Base-by-base conservation (phyloP, 257 asterid genomes). In the Ilex aquifolium region DNA sequence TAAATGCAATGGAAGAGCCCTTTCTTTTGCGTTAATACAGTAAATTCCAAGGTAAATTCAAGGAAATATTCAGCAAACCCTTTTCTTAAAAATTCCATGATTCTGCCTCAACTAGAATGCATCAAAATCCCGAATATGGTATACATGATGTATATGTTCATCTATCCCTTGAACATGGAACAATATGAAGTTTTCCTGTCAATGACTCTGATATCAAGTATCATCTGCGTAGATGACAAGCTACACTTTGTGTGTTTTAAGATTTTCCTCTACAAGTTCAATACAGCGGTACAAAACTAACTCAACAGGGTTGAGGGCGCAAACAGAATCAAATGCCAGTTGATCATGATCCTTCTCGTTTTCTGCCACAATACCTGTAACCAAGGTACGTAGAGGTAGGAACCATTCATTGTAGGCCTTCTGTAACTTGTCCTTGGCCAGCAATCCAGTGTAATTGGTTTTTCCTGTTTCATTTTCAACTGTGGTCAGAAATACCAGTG, bases 231-330 rank as follows among this genome's bases (percentile, higher is more conserved):
- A 27, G 1, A 49, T 36, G 31, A 60, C 30, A 14, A 32, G 31
- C 65, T 76, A 71, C 6, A 13, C 29, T 40, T 30, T 42, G 44
- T 59, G 61, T 66, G n/a, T n/a, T n/a, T 80, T 79, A 65, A 88
- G 61, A 42, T 75, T 74, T 74, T 86, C 84, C 75, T 86, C 96
- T 7, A 77, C 79, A 39, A 92, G 87, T 69, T 88, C 96, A 59
- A 86, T 82, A 70, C 98, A 91, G 13, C 95, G 89, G 61, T 80
- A 74, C 61, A 93, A 72, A 50, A 87, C 96, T 56, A 90, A 36
- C 77, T 85, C 86, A 2, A 93, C 71, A 3, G 92, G 99, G 79
- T 81, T 90, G 69, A 90, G 69, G 4, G 82, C 85, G 56, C 95
- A 90, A 27, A 74, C 6, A 4, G 69, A 40, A 61, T 71, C 78